phyloP scores from a whole-genome alignment of 2,329 filamentous ascomycete species.

The Alternaria conjuncta region DNA sequence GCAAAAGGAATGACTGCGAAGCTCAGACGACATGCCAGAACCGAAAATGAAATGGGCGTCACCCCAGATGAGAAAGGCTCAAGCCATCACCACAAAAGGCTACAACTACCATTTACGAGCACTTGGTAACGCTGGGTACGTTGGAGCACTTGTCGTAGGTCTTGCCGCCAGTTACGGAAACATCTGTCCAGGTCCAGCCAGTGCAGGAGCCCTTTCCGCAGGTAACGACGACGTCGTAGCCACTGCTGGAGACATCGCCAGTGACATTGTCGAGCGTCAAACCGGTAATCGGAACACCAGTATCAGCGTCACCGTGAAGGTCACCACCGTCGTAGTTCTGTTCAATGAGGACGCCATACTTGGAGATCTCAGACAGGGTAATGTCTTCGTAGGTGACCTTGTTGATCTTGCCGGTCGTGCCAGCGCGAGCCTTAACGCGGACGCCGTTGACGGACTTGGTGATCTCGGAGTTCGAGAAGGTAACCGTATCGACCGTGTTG shows the following conservation, averaged over 20 bases:
- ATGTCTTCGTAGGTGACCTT: conserved; percentile 57
- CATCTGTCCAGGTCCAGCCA: conserved; percentile 61
- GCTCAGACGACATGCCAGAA: background rate
- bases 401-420: conserved; percentile 58
- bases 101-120: conserved; percentile 9
- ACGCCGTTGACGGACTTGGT: conserved; percentile 62
- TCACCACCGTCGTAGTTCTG: conserved; percentile 59
- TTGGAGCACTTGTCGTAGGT: conserved; percentile 41
- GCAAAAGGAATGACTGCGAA: background rate
- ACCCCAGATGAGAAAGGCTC: background rate
- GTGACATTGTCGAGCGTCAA: conserved; percentile 51
- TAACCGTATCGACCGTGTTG: conserved; percentile 61
- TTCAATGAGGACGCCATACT: conserved; percentile 56
- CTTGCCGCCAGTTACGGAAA: conserved; percentile 50
- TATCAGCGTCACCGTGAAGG: conserved; percentile 53
- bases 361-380: conserved; percentile 51
- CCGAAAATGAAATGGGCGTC: background rate
- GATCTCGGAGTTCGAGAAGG: conserved; percentile 58
- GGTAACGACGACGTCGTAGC: conserved; percentile 60
- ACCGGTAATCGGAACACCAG: conserved; percentile 55
- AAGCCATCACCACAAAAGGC: background rate
- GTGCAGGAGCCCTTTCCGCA: conserved; percentile 59
- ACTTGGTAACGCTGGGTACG: conserved; percentile 38
- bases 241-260: conserved; percentile 35
- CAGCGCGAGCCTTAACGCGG: conserved; percentile 63